Percentiles rank a stretch among this genome's conserved stretches.
Evolutionary conservation across 345 rosid species (phyloP).

Genomic region (Eucalyptus paniculata): DNA sequence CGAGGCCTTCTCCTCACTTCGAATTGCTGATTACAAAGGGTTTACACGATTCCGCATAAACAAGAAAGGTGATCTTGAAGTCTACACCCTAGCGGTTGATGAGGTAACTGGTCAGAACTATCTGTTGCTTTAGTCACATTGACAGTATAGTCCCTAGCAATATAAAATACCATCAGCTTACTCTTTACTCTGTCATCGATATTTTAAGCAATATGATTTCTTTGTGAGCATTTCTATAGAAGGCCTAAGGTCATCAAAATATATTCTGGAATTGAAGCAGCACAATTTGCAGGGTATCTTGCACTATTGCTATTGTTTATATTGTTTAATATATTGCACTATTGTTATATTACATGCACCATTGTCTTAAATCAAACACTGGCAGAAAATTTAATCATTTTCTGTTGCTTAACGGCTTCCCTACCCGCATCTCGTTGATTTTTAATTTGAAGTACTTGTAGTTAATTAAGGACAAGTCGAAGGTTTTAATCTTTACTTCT

Average conservation of each 20-base stretch:
- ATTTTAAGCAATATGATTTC: too few species aligned
- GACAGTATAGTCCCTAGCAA: neutral
- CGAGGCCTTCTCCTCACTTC: constrained; percentile 95
- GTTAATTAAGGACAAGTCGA: neutral
- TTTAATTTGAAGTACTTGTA: neutral
- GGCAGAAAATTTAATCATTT: neutral
- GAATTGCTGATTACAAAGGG: constrained; percentile 95
- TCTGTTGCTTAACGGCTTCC: neutral
- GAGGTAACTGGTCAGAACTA: constrained; percentile 35
- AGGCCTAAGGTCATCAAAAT: neutral
- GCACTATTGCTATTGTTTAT: too few species aligned
- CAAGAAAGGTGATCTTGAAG: constrained; percentile 61
- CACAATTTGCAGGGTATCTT: neutral
- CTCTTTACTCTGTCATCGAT: neutral
- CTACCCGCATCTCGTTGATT: neutral
- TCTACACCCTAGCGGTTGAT: constrained; percentile 89
- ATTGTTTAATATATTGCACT: neutral
- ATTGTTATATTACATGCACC: neutral
- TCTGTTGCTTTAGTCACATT: neutral
- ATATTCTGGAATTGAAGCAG: neutral
- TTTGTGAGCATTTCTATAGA: too few species aligned
- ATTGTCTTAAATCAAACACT: neutral
- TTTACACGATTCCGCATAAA: constrained; percentile 84
- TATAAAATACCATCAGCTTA: neutral
- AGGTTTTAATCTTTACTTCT: too few species aligned